These are phyloP conservation scores for Hygrophila difformis DNA, from an alignment of 257 asterid genomes.

Conservation along the genomic window DNA sequence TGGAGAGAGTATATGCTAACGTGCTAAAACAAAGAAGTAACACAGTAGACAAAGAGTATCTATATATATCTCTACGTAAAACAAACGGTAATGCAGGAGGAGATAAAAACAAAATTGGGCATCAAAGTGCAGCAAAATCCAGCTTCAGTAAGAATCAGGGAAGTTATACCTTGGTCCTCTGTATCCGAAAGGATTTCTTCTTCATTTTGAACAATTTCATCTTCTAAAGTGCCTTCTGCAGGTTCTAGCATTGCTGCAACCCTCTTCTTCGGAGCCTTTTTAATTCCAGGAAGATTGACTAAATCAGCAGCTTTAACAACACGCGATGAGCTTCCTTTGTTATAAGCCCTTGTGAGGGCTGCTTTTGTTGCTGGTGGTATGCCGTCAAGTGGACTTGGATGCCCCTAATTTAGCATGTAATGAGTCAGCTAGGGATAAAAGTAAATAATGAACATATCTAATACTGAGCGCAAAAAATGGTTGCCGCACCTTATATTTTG, in stretches of 20 bases:
- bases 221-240: constrained; percentile 38
- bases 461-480: too few species aligned
- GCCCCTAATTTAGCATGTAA: too few species aligned
- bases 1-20: too few species aligned
- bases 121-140: background rate
- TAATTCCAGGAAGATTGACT: constrained; percentile 76
- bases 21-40: background rate
- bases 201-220: constrained; percentile 54
- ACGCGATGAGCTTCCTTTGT: constrained; percentile 88
- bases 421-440: too few species aligned
- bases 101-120: background rate
- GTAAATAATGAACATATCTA: too few species aligned
- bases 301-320: constrained; percentile 75
- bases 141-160: background rate
- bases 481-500: constrained; percentile 84
- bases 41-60: background rate
- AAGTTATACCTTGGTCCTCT: constrained; percentile 62
- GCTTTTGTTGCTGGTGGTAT: constrained; percentile 78
- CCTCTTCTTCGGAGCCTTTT: constrained; percentile 83
- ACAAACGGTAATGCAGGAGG: background rate
- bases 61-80: too few species aligned
- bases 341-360: constrained; percentile 87
- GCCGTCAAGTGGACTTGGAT: constrained; percentile 74
- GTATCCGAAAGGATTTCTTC: constrained; percentile 63
- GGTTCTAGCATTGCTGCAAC: constrained; percentile 96